Conservation (phyloP, 148 eudicot species). For the Persicaria tinctoria region DNA sequence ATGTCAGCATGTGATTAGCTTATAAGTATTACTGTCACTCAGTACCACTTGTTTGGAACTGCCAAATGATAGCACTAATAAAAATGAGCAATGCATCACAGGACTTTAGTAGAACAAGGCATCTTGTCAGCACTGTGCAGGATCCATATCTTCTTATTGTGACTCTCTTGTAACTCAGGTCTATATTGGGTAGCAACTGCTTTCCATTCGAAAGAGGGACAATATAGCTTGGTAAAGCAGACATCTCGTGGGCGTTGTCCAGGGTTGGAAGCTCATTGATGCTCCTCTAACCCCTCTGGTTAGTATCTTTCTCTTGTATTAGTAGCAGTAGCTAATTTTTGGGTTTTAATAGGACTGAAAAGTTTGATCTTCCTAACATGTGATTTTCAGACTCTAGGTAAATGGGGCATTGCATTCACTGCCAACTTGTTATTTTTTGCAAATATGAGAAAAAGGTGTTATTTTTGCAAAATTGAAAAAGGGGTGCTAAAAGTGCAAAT, state of each 20-base stretch:
- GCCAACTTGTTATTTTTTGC: too few relatives aligned
- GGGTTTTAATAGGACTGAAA: too few relatives aligned
- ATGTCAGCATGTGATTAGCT: background rate
- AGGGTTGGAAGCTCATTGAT: too few relatives aligned
- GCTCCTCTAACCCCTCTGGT: background rate
- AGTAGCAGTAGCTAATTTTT: too few relatives aligned
- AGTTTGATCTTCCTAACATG: too few relatives aligned
- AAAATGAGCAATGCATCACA: background rate
- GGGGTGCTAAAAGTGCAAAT: too few relatives aligned
- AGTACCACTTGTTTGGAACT: background rate
- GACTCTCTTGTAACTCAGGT: background rate
- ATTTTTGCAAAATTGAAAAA: too few relatives aligned
- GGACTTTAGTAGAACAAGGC: background rate
- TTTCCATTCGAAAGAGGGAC: background rate
- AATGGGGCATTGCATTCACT: too few relatives aligned
- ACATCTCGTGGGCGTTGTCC: background rate
- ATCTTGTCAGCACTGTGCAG: slow-evolving; percentile 1
- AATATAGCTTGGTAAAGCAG: background rate
- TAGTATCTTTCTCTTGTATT: background rate
- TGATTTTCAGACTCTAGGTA: too few relatives aligned
- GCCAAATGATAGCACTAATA: background rate
- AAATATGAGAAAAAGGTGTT: too few relatives aligned
- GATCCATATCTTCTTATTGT: background rate
- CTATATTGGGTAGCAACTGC: background rate
- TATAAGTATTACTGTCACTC: background rate